Evolutionary conservation across 768 basidiomycete species (phyloP).

Genomic region (Lactarius akahatsu): DNA sequence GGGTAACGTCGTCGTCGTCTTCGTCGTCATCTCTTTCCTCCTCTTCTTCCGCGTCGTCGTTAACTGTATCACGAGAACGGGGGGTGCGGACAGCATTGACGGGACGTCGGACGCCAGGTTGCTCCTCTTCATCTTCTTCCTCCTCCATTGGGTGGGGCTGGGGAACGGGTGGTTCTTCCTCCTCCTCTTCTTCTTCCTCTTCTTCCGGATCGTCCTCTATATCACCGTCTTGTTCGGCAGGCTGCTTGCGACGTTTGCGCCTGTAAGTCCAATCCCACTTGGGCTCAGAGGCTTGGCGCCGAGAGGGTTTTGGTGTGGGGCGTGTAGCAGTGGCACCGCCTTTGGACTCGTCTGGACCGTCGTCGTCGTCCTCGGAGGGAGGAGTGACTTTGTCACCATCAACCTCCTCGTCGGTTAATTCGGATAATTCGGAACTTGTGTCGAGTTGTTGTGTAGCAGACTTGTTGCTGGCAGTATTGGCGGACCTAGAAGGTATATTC

Average conservation of each 20-base stretch:
- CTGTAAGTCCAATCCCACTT: slow-evolving; percentile 85
- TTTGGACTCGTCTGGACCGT: slow-evolving; percentile 28
- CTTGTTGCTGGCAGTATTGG: slow-evolving; percentile 33
- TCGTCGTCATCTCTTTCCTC: slow-evolving; percentile 31
- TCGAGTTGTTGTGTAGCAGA: slow-evolving; percentile 44
- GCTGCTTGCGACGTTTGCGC: slow-evolving; percentile 31
- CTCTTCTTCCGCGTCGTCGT: slow-evolving; percentile 32
- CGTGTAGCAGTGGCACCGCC: slow-evolving; percentile 29
- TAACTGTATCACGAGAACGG: slow-evolving; percentile 21
- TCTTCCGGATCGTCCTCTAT: slow-evolving; percentile 40
- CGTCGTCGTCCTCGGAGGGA: slow-evolving; percentile 22
- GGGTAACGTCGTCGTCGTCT: slow-evolving; percentile 27
- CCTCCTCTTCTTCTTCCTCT: slow-evolving; percentile 52
- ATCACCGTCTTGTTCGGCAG: slow-evolving; percentile 37
- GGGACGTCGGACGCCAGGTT: slow-evolving; percentile 25
- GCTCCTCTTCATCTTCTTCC: slow-evolving; percentile 44
- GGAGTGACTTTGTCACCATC: slow-evolving; percentile 41
- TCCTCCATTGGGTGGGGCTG: slow-evolving; percentile 41
- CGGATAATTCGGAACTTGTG: slow-evolving; percentile 75
- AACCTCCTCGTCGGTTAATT: slow-evolving; percentile 80
- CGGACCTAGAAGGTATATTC: slow-evolving; percentile 28
- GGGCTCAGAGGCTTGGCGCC: slow-evolving; percentile 70
- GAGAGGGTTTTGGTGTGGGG: slow-evolving; percentile 46
- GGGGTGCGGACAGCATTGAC: slow-evolving; percentile 29
- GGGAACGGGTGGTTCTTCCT: slow-evolving; percentile 38